Evolutionary conservation across 192 early-diverging fungal genomes (phyloP).

Genomic region (Paraglomus brasilianum): DNA sequence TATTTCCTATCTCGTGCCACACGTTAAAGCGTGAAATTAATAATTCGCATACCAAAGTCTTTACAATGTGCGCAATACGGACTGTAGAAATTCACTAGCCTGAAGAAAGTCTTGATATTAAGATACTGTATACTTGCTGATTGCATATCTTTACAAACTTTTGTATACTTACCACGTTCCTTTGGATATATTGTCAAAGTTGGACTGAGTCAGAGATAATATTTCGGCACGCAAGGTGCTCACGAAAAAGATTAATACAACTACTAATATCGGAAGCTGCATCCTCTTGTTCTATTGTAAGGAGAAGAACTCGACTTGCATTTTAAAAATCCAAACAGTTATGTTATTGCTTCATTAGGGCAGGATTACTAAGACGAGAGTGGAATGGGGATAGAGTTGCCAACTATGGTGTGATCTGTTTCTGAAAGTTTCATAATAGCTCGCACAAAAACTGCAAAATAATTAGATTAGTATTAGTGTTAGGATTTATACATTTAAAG

Average conservation of each 20-base stretch:
- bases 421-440: no score
- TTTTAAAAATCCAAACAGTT: no score
- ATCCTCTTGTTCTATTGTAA: no score
- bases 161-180: slow-evolving; percentile 48
- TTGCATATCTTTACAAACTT: not conserved
- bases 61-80: slow-evolving; percentile 48
- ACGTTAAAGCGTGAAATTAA: not conserved
- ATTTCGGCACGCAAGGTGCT: not conserved
- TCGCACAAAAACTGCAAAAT: no score
- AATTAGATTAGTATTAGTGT: no score
- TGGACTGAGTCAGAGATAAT: slow-evolving; percentile 36
- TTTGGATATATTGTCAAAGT: slow-evolving; percentile 46
- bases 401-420: no score
- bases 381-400: no score
- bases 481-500: no score
- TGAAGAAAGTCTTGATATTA: slow-evolving; percentile 25
- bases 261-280: no score
- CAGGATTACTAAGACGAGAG: no score
- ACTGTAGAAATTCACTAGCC: slow-evolving; percentile 52
- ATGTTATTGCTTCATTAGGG: no score
- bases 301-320: no score
- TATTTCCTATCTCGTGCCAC: not conserved
- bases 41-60: slow-evolving; percentile 38
- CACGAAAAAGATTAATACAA: not conserved
- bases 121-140: not conserved